Evolutionary conservation across 2,329 filamentous ascomycete genomes (phyloP).

Genomic region (Thermothelomyces thermophilus): DNA sequence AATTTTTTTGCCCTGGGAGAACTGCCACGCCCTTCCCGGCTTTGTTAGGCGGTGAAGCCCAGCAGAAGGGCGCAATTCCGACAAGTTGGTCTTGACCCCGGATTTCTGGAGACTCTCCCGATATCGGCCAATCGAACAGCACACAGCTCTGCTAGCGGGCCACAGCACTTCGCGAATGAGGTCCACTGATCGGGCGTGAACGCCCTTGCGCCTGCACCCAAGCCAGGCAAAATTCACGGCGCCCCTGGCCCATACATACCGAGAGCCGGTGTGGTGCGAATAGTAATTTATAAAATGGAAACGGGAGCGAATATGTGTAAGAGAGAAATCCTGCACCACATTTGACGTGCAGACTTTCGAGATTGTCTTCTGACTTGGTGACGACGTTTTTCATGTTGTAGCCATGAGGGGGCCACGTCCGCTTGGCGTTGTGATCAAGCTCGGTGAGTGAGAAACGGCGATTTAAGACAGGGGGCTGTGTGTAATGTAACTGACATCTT

Average conservation of each 20-base stretch:
- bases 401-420: slow-evolving; percentile 60
- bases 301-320: slow-evolving; percentile 14
- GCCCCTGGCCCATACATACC: slow-evolving; percentile 10
- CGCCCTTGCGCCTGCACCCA: slow-evolving; percentile 8
- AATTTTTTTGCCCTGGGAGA: not conserved
- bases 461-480: not conserved
- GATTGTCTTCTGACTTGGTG: slow-evolving; percentile 10
- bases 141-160: slow-evolving; percentile 1
- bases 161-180: not conserved
- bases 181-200: slow-evolving; percentile 11
- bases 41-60: slow-evolving; percentile 16
- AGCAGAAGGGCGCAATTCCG: slow-evolving; percentile 11
- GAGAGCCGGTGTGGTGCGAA: not conserved
- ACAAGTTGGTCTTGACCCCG: not conserved
- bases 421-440: slow-evolving; percentile 78
- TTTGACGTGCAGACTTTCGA: too few species aligned
- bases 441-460: slow-evolving; percentile 53
- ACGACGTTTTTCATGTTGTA: slow-evolving; percentile 24
- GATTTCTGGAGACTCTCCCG: slow-evolving; percentile 13
- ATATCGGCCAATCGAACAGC: slow-evolving; percentile 17
- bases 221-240: slow-evolving; percentile 7
- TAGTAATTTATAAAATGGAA: slow-evolving; percentile 16
- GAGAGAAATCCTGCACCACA: slow-evolving; percentile 17
- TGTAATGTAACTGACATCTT: not conserved
- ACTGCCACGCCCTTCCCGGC: not conserved